A percentile compares a stretch with the other conserved stretches of the same genome.
Evolutionary conservation across 2,329 filamentous ascomycete species (phyloP).

Genomic region (Xylaria hypoxylon): DNA sequence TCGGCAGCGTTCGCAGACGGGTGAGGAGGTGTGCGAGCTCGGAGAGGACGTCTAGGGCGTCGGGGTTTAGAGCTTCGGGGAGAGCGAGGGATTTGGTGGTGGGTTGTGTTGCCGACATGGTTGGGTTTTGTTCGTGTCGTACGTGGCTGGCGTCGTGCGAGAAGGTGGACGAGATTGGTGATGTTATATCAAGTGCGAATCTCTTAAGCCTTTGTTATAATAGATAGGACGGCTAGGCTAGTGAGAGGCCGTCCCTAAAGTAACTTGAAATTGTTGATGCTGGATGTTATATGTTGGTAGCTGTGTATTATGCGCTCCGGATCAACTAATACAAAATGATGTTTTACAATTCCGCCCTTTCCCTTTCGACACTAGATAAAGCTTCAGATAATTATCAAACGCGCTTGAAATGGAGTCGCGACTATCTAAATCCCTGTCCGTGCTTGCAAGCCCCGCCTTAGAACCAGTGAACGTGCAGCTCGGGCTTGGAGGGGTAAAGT

Average conservation of each 20-base stretch:
- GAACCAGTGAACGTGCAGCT: constrained; percentile 7
- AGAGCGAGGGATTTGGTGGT: constrained; percentile 61
- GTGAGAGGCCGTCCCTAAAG: not conserved
- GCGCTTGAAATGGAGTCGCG: constrained; percentile 21
- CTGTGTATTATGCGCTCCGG: too few species aligned
- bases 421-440: constrained; percentile 14
- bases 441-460: constrained; percentile 27
- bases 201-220: too few species aligned
- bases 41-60: constrained; percentile 86
- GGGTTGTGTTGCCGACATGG: constrained; percentile 41
- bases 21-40: constrained; percentile 82
- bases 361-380: too few species aligned
- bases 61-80: constrained; percentile 74
- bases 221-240: not conserved
- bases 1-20: constrained; percentile 69
- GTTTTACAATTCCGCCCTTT: too few species aligned
- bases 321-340: too few species aligned
- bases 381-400: too few species aligned
- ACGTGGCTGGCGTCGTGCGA: not conserved
- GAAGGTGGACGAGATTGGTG: not conserved
- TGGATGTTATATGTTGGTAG: not conserved
- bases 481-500: constrained; percentile 37
- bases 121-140: constrained; percentile 2
- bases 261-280: not conserved
- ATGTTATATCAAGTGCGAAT: too few species aligned